A percentile compares a stretch with the other conserved stretches of the same genome.
Conservation (phyloP, 768 basidiomycete genomes). For the Lepiota brunneoincarnata region DNA sequence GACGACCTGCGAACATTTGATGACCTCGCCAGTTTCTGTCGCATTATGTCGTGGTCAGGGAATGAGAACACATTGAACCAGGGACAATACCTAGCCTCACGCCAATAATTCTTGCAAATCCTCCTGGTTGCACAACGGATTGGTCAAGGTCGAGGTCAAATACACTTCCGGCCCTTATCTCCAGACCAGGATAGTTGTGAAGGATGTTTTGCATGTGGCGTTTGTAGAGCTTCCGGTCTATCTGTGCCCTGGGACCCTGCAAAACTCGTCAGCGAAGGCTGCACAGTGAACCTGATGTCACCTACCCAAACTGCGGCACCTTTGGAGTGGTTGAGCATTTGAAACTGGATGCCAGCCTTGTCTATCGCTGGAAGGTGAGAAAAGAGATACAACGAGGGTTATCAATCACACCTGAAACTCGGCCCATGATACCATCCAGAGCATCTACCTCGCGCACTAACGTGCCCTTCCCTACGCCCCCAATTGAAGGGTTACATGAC, state of each 20-base stretch:
- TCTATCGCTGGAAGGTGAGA: slow-evolving; percentile 39
- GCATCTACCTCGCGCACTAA: slow-evolving; percentile 92
- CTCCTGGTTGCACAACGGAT: slow-evolving; percentile 27
- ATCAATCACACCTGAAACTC: slow-evolving; percentile 52
- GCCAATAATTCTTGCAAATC: slow-evolving; percentile 59
- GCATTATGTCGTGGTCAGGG: background rate
- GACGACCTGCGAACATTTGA: slow-evolving; percentile 78
- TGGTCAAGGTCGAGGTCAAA: slow-evolving; percentile 74
- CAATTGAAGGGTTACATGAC: slow-evolving; percentile 91
- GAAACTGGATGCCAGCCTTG: slow-evolving; percentile 86
- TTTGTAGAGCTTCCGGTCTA: slow-evolving; percentile 84
- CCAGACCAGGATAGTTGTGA: slow-evolving; percentile 63
- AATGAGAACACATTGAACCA: background rate
- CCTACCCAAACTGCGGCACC: slow-evolving; percentile 88
- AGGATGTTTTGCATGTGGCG: slow-evolving; percentile 73
- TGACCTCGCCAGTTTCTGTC: slow-evolving; percentile 69
- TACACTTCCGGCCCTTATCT: slow-evolving; percentile 70
- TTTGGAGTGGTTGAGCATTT: slow-evolving; percentile 80
- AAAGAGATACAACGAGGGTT: background rate
- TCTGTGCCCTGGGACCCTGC: slow-evolving; percentile 86
- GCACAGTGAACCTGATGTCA: slow-evolving; percentile 4
- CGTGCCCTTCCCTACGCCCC: slow-evolving; percentile 90
- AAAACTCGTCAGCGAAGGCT: slow-evolving; percentile 5
- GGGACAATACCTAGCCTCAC: slow-evolving; percentile 56
- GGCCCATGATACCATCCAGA: slow-evolving; percentile 82